These are phyloP conservation scores for Breynia disticha DNA, from an alignment of 441 rosid genomes.

Conservation along the genomic window DNA sequence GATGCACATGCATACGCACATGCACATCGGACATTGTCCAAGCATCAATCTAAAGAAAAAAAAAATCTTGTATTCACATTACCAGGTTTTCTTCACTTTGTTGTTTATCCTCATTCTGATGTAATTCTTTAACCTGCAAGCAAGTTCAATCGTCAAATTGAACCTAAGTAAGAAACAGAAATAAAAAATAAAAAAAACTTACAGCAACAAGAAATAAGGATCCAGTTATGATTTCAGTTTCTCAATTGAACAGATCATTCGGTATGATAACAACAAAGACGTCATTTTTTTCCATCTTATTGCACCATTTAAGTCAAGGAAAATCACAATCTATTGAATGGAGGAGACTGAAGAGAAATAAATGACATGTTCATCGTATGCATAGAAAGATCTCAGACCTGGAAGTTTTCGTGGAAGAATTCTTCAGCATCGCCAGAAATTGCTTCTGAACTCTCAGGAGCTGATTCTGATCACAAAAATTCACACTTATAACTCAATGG, in stretches of 20 bases:
- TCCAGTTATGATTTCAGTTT: too few relatives aligned
- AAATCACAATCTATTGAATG: not conserved
- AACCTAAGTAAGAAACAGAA: slow-evolving; percentile 8
- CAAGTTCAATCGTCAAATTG: slow-evolving; percentile 6
- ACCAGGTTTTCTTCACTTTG: slow-evolving; percentile 47
- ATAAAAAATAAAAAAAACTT: not conserved
- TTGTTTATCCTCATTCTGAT: slow-evolving; percentile 32
- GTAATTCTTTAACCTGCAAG: slow-evolving; percentile 52
- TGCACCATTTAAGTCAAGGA: not conserved
- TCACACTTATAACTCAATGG: not conserved
- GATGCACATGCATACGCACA: too few relatives aligned
- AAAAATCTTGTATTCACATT: not conserved
- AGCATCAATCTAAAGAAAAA: too few relatives aligned
- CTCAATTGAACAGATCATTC: not conserved
- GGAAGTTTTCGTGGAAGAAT: slow-evolving; percentile 35
- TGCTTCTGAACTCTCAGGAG: slow-evolving; percentile 23
- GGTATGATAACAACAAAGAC: not conserved
- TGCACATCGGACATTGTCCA: too few relatives aligned
- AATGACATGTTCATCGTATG: not conserved
- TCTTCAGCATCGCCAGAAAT: slow-evolving; percentile 40
- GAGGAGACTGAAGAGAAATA: not conserved
- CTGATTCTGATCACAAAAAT: slow-evolving; percentile 27
- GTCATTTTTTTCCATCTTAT: not conserved
- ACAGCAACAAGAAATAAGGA: too few relatives aligned
- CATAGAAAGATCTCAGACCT: slow-evolving; percentile 25